These are phyloP conservation scores for Gossypium longicalyx DNA, from an alignment of 345 rosid genomes.

Conservation along the genomic window DNA sequence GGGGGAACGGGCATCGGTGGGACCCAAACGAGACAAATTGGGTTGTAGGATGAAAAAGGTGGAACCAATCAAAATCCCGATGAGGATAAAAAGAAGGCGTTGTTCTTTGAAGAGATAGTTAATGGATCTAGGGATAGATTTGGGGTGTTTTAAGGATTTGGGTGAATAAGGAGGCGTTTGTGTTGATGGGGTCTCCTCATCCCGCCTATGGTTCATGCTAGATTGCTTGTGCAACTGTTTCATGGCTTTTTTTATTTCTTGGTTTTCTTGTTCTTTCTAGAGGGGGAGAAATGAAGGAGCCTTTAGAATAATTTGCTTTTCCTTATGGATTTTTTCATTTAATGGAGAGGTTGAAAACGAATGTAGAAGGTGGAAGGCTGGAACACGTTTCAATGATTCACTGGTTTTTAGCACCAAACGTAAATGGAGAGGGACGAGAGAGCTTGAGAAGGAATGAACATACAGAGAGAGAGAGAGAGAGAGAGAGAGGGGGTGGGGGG, in stretches of 20 bases:
- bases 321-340: no score
- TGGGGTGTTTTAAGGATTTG: slow-evolving; percentile 55
- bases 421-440: neutral
- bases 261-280: neutral
- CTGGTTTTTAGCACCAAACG: neutral
- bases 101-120: slow-evolving; percentile 82
- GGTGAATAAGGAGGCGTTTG: slow-evolving; percentile 58
- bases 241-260: slow-evolving; percentile 32
- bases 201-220: slow-evolving; percentile 53
- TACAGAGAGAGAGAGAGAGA: neutral
- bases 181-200: slow-evolving; percentile 46
- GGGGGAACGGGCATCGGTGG: slow-evolving; percentile 40
- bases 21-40: slow-evolving; percentile 61
- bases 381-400: neutral
- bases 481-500: no score
- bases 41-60: slow-evolving; percentile 94
- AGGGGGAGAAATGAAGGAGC: no score
- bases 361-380: neutral
- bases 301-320: no score
- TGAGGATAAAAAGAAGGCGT: slow-evolving; percentile 84
- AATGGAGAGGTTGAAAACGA: no score
- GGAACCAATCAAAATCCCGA: slow-evolving; percentile 88
- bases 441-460: neutral
- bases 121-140: slow-evolving; percentile 89
- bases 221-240: slow-evolving; percentile 84